Base-by-base conservation (phyloP, 352 stramenopile genomes). In the Pythium folliculosum region DNA sequence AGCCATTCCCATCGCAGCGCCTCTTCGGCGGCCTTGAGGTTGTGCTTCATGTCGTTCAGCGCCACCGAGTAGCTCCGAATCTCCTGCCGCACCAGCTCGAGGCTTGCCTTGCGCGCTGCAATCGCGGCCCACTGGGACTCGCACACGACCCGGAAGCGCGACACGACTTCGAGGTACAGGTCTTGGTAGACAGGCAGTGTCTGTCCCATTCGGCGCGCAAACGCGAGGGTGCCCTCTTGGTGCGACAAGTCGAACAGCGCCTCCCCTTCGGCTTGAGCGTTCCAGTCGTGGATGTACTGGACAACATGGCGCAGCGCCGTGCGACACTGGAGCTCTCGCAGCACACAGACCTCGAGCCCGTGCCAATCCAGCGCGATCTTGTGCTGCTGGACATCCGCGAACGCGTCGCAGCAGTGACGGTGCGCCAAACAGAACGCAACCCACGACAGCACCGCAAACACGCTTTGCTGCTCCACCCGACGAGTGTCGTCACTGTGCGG, bases 181-280 rank as follows among this genome's bases (percentile, higher is more conserved):
- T 61, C 58, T 49, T 57, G n/a, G 48, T 71, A 65, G 19, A 47
- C 45, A 14, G 57, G 37, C 14, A 69, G 21, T n/a, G 53, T 19
- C 17, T 55, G 56, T 9, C 48, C 56, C n/a, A 71, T 57, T 27
- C 14, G 25, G 10, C 64, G 48, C 30, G 57, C 64, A 3, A 71
- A 25, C 16, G 35, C 17, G n/a, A 60, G 47, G 0, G 40, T 71
- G 27, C 50, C 64, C 37, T 40, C 57, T 35, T 63, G 64, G 22
- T 65, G 40, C 1, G 25, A 35, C n/a, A 71, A 30, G 32, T 71
- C 64, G n/a, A 71, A 71, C 4, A 65, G n/a, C 23, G 56, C 47
- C 1, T 7, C 22, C 2, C 16, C n/a, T n/a, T 27, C 16, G 10
- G 43, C 37, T 37, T 27, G 40, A 2, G 9, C 9, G 25, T 69